phyloP scores from a whole-genome alignment of 768 basidiomycete species.

The Mycena capillaripes region DNA sequence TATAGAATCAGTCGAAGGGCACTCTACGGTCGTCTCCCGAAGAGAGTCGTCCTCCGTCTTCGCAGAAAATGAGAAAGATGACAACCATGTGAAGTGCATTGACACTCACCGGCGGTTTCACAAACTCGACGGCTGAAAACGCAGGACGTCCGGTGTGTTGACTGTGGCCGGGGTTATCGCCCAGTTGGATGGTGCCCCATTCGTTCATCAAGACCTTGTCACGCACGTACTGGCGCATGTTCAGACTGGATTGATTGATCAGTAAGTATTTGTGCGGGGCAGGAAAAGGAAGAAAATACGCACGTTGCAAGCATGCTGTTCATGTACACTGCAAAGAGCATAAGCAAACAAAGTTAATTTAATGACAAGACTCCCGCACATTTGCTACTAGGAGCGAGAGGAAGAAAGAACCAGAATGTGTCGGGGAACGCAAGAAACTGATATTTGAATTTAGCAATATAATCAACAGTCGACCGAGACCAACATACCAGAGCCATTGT shows the following conservation, averaged over 20 bases:
- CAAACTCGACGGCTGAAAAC: slow-evolving; percentile 25
- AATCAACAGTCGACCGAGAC: background rate
- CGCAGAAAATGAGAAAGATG: background rate
- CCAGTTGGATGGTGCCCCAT: background rate
- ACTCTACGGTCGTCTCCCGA: background rate
- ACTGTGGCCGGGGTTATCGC: no score
- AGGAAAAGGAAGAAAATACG: background rate
- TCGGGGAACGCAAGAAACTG: slow-evolving; percentile 27
- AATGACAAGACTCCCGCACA: background rate
- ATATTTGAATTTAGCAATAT: background rate
- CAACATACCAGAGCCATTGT: slow-evolving; percentile 25
- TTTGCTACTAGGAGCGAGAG: slow-evolving; percentile 32
- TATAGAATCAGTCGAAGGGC: background rate
- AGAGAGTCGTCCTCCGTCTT: background rate
- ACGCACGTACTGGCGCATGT: slow-evolving; percentile 24
- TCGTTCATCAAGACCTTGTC: background rate
- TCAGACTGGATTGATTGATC: background rate
- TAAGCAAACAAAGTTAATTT: background rate
- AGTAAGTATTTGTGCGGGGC: background rate
- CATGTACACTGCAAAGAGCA: slow-evolving; percentile 27
- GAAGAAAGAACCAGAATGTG: slow-evolving; percentile 36
- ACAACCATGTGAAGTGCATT: background rate
- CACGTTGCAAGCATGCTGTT: slow-evolving; percentile 38
- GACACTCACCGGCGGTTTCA: slow-evolving; percentile 11
- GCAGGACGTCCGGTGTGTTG: background rate